A percentile compares a stretch with the other conserved stretches of the same genome.
phyloP scores from a whole-genome alignment of 2,329 filamentous ascomycete species.

The Didymella lethalis region DNA sequence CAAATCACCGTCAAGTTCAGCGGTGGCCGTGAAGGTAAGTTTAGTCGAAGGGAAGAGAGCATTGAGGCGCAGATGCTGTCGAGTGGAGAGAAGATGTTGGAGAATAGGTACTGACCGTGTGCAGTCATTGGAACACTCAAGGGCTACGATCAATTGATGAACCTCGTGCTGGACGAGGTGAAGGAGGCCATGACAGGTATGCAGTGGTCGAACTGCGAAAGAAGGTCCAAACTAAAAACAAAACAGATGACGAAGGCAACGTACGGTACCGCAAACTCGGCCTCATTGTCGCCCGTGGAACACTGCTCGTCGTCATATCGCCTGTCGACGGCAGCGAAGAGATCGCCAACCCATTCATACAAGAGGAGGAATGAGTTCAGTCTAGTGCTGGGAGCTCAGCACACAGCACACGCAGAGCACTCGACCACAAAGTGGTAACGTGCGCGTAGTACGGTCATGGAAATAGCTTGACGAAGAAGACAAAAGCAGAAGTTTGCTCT shows the following conservation, averaged over 20 bases:
- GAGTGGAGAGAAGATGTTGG: not conserved
- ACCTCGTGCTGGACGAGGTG: conserved; percentile 93
- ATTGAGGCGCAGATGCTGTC: conserved; percentile 2
- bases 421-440: not conserved
- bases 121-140: conserved; percentile 88
- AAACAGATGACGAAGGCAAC: conserved; percentile 90
- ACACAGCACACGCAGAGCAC: not conserved
- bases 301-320: conserved; percentile 89
- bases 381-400: not conserved
- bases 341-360: conserved; percentile 91
- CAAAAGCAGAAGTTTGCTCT: conserved; percentile 9
- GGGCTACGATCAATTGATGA: conserved; percentile 97
- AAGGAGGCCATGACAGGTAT: conserved; percentile 87
- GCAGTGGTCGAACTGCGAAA: conserved; percentile 27
- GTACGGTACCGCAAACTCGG: conserved; percentile 81
- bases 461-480: not conserved
- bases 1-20: conserved; percentile 95
- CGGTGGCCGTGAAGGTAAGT: conserved; percentile 84
- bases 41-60: not conserved
- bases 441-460: not conserved
- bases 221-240: conserved; percentile 3
- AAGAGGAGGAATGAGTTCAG: conserved; percentile 61
- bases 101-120: conserved; percentile 17
- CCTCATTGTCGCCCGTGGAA: conserved; percentile 87
- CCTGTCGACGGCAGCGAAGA: conserved; percentile 94